Percentiles rank a stretch among this genome's conserved stretches.
Evolutionary conservation across 2,329 filamentous ascomycete species (phyloP).

Genomic region (Stagonosporopsis chrysanthemi): DNA sequence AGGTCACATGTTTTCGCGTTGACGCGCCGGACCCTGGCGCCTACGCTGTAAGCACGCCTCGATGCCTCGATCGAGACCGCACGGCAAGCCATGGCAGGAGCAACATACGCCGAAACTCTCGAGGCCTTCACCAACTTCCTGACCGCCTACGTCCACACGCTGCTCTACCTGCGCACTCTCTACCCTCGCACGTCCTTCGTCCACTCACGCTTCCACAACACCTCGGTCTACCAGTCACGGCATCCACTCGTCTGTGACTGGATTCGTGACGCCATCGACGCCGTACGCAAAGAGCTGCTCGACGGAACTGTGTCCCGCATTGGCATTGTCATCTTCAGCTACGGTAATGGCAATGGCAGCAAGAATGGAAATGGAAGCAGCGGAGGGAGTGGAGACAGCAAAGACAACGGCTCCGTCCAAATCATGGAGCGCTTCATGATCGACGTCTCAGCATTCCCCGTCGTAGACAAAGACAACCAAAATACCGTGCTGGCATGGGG

Average conservation of each 20-base stretch:
- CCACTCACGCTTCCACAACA: conserved; percentile 80
- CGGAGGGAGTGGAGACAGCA: neutral
- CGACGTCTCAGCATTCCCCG: conserved; percentile 65
- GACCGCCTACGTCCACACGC: conserved; percentile 81
- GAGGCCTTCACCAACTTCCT: conserved; percentile 80
- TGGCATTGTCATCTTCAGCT: conserved; percentile 64
- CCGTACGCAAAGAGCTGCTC: conserved; percentile 74
- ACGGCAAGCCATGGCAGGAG: conserved; percentile 5
- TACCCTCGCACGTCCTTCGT: conserved; percentile 83
- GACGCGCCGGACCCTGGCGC: conserved; percentile 13
- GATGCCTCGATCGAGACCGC: neutral
- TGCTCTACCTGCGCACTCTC: conserved; percentile 81
- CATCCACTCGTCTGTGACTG: conserved; percentile 87
- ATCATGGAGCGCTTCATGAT: conserved; percentile 68
- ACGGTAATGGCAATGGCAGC: conserved; percentile 28
- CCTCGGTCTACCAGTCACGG: conserved; percentile 82
- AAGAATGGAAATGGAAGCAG: neutral
- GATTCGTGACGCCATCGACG: conserved; percentile 80
- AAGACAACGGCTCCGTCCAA: conserved; percentile 48
- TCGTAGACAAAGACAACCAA: conserved; percentile 55
- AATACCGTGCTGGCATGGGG: conserved; percentile 60
- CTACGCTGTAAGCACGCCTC: neutral
- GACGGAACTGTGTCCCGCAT: conserved; percentile 61
- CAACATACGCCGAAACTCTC: conserved; percentile 60
- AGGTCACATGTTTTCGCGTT: conserved; percentile 12